Evolutionary conservation across 352 stramenopile species (phyloP).

Genomic region (Phytophthora macrochlamydospora): DNA sequence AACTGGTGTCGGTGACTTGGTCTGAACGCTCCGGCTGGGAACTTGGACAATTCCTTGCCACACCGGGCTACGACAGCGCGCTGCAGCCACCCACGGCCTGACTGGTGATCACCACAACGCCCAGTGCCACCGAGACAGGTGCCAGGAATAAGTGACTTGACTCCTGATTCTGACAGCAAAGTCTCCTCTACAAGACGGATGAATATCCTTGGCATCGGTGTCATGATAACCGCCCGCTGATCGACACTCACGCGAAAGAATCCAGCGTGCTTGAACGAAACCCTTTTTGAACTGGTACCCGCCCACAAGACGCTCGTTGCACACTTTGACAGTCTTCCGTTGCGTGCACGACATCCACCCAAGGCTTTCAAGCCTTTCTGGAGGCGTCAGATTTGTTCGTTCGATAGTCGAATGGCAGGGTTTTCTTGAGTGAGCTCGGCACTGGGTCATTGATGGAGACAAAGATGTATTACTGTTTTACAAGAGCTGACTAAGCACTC

Average conservation of each 20-base stretch:
- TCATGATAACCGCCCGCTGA: neutral
- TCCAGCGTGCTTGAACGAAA: slow-evolving; percentile 23
- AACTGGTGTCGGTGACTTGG: slow-evolving; percentile 15
- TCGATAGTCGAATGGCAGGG: too few relatives aligned
- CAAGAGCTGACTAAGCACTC: neutral
- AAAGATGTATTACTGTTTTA: slow-evolving; percentile 19
- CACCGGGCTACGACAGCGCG: neutral
- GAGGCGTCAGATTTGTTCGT: too few relatives aligned
- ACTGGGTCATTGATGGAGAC: neutral
- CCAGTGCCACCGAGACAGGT: slow-evolving; percentile 19
- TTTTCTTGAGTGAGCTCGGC: too few relatives aligned
- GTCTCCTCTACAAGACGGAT: slow-evolving; percentile 11
- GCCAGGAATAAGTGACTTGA: slow-evolving; percentile 6
- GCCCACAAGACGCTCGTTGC: neutral
- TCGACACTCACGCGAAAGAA: slow-evolving; percentile 13
- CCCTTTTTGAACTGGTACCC: slow-evolving; percentile 10
- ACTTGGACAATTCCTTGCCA: slow-evolving; percentile 19
- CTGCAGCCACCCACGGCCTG: slow-evolving; percentile 8
- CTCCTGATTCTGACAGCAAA: neutral
- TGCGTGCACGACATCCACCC: neutral
- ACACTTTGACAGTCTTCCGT: too few relatives aligned
- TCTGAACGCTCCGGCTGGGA: slow-evolving; percentile 31
- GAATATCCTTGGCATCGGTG: neutral
- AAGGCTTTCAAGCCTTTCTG: neutral
- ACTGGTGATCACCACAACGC: slow-evolving; percentile 8